phyloP scores from a whole-genome alignment of 169 alveolate species.

The Fabrea salina region DNA sequence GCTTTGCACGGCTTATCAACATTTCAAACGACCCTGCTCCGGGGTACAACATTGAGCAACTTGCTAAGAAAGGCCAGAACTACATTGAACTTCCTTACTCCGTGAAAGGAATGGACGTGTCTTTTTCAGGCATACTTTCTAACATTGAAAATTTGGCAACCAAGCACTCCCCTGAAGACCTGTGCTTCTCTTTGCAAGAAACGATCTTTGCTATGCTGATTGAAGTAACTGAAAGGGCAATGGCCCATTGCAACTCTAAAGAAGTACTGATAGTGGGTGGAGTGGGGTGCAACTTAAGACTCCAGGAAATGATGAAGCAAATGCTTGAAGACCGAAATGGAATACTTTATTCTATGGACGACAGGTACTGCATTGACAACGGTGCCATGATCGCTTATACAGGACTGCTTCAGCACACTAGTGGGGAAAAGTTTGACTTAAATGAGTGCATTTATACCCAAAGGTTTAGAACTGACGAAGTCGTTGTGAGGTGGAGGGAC shows the following conservation, averaged over 20 bases:
- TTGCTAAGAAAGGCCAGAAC: conserved; percentile 88
- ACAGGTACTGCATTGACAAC: conserved; percentile 98
- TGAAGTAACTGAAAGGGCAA: conserved; percentile 98
- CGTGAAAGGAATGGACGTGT: conserved; percentile 98
- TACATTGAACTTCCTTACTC: conserved; percentile 93
- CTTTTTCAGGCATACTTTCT: conserved; percentile 49
- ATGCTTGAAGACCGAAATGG: conserved; percentile 97
- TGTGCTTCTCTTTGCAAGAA: conserved; percentile 95
- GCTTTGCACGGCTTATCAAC: conserved; percentile 95
- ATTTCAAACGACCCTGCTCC: conserved; percentile 98
- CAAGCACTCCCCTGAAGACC: conserved; percentile 68
- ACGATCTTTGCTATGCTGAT: conserved; percentile 96
- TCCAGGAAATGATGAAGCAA: conserved; percentile 92
- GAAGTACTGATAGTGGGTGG: conserved; percentile 98
- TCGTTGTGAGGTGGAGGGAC: conserved; percentile 89
- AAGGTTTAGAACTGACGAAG: conserved; percentile 93
- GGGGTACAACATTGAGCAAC: conserved; percentile 96
- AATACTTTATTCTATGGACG: conserved; percentile 97
- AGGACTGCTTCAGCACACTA: conserved; percentile 81
- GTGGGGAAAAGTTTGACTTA: conserved; percentile 63
- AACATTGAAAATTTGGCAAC: conserved; percentile 33
- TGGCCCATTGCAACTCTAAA: conserved; percentile 94
- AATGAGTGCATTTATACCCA: conserved; percentile 85
- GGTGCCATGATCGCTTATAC: conserved; percentile 99
- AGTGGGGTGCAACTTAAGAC: conserved; percentile 96